A percentile compares a stretch with the other conserved stretches of the same genome.
These are phyloP conservation scores for Trichoderma breve DNA, from an alignment of 2,329 filamentous ascomycete genomes.

Conservation along the genomic window DNA sequence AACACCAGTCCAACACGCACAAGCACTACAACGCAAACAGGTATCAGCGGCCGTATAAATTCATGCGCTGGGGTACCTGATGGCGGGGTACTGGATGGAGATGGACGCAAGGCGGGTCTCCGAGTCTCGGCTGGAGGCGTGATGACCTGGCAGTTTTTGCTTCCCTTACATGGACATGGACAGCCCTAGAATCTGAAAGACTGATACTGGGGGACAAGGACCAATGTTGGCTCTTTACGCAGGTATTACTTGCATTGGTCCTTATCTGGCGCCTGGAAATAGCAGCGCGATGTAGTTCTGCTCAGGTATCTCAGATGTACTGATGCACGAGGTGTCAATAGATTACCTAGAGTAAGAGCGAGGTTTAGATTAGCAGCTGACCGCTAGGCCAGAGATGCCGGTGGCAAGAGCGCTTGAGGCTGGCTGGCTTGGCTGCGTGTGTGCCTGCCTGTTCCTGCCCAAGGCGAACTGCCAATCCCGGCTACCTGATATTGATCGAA, in stretches of 20 bases:
- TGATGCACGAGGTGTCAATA: not conserved
- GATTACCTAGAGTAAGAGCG: not conserved
- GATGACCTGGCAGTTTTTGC: not conserved
- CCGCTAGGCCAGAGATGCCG: not conserved
- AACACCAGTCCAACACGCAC: not conserved
- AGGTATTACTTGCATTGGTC: not conserved
- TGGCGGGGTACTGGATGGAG: not conserved
- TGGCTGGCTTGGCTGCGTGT: not conserved
- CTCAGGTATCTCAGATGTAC: not conserved
- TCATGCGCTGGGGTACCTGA: not conserved
- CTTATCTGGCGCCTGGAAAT: not conserved
- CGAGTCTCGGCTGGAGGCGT: constrained; percentile 4
- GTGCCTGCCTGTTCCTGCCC: not conserved
- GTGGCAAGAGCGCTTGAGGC: not conserved
- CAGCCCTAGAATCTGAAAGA: not conserved
- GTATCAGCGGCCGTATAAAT: not conserved
- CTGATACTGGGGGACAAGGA: not conserved
- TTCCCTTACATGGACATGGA: not conserved
- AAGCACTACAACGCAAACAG: not conserved
- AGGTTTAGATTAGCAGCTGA: not conserved
- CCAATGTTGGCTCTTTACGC: not conserved
- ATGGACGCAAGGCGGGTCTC: not conserved
- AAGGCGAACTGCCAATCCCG: not conserved
- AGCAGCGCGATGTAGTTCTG: not conserved
- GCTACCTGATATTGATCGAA: not conserved